Conservation (phyloP, 208 protist species). For the Trypanosoma platydactyli region DNA sequence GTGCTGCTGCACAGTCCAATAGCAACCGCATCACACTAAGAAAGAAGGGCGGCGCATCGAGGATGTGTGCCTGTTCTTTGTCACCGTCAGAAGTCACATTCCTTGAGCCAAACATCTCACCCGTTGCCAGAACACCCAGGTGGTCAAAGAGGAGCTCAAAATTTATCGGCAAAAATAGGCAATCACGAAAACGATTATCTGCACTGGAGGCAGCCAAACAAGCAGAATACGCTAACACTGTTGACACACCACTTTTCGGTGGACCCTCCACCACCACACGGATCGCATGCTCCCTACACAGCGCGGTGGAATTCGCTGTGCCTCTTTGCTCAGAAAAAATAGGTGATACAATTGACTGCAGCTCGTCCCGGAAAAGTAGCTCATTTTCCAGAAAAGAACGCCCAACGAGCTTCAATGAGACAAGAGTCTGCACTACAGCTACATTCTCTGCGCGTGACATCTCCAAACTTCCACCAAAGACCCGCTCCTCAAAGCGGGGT, state of each 20-base stretch:
- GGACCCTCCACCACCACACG: constrained; percentile 64
- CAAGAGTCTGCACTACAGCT: constrained; percentile 16
- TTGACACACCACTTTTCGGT: constrained; percentile 64
- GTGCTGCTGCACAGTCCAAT: constrained; percentile 60
- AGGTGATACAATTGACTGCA: constrained; percentile 7
- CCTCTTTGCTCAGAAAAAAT: background rate
- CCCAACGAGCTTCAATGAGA: constrained; percentile 23
- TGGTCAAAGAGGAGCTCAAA: constrained; percentile 45
- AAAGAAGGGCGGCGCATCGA: constrained; percentile 45
- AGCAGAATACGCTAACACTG: constrained; percentile 41
- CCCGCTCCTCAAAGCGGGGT: constrained; percentile 12
- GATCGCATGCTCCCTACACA: background rate
- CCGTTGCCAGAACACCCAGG: background rate
- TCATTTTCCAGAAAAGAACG: constrained; percentile 24
- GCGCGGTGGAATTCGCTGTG: background rate
- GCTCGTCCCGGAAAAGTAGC: constrained; percentile 26
- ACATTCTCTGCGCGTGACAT: constrained; percentile 4
- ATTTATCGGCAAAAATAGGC: constrained; percentile 58
- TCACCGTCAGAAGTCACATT: no score
- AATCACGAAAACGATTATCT: constrained; percentile 30
- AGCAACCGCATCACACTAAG: constrained; percentile 49
- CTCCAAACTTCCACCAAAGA: background rate
- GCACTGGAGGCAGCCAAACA: constrained; percentile 19
- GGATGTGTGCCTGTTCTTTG: constrained; percentile 17
- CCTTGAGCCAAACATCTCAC: background rate